phyloP scores from a whole-genome alignment of 805 yeast species.

The Starmerella apis region DNA sequence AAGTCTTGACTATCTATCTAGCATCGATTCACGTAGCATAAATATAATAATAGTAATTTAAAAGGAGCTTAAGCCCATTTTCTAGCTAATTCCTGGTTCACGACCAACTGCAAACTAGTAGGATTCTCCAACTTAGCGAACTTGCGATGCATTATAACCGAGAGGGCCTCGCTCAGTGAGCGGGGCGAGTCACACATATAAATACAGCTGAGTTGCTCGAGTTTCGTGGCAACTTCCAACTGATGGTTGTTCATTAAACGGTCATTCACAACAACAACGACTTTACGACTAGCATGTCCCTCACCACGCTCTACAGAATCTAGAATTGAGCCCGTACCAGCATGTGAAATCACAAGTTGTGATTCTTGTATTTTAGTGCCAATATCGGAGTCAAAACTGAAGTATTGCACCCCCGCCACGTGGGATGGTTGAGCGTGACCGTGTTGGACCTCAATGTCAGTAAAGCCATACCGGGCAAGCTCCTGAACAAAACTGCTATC shows the following conservation, averaged over 20 bases:
- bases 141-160: background rate
- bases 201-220: slow-evolving; percentile 24
- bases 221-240: slow-evolving; percentile 55
- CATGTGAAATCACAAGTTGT: slow-evolving; percentile 72
- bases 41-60: too few species aligned
- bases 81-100: background rate
- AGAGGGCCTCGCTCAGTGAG: background rate
- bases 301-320: slow-evolving; percentile 37
- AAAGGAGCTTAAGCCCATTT: background rate
- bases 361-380: slow-evolving; percentile 36
- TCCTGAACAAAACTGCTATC: slow-evolving; percentile 33
- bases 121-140: slow-evolving; percentile 4
- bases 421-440: slow-evolving; percentile 38
- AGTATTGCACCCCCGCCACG: slow-evolving; percentile 35
- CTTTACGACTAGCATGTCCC: slow-evolving; percentile 44
- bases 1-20: too few species aligned
- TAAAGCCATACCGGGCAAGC: slow-evolving; percentile 35
- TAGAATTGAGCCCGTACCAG: slow-evolving; percentile 82
- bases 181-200: background rate
- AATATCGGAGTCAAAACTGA: slow-evolving; percentile 40
- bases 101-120: background rate
- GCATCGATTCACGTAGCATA: background rate
- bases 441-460: slow-evolving; percentile 46
- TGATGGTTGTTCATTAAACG: slow-evolving; percentile 83
- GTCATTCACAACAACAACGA: slow-evolving; percentile 58